Conservation (phyloP, 2,329 filamentous ascomycete genomes). For the Geosmithia putterillii region DNA sequence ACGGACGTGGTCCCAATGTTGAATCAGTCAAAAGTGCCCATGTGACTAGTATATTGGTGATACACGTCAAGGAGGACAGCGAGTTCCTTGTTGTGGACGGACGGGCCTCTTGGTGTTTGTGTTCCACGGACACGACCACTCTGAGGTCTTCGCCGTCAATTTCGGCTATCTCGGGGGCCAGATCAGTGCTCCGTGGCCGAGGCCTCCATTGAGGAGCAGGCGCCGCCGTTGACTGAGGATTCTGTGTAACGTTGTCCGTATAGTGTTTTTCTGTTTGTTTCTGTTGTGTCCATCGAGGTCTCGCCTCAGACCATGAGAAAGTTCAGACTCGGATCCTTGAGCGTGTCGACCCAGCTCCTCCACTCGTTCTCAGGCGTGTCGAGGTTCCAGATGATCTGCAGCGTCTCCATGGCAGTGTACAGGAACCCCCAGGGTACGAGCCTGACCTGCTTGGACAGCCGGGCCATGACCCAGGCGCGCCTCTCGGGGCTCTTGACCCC, state of each 20-base stretch:
- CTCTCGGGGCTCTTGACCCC: conserved; percentile 28
- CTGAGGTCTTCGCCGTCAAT: too few species aligned
- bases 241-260: not conserved
- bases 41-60: too few species aligned
- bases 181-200: too few species aligned
- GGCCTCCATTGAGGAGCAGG: not conserved
- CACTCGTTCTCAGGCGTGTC: conserved; percentile 15
- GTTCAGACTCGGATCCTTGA: conserved; percentile 27
- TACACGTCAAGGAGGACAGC: too few species aligned
- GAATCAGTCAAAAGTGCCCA: too few species aligned
- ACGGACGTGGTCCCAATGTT: too few species aligned
- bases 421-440: conserved; percentile 36
- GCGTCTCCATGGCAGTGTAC: conserved; percentile 30
- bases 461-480: conserved; percentile 35
- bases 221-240: not conserved
- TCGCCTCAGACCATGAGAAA: conserved; percentile 26
- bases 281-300: not conserved
- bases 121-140: too few species aligned
- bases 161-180: too few species aligned
- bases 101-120: not conserved
- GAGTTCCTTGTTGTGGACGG: too few species aligned
- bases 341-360: conserved; percentile 29
- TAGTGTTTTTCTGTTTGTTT: not conserved
- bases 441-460: conserved; percentile 25
- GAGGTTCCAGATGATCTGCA: conserved; percentile 28